These are phyloP conservation scores for Ceratocystis cubensis DNA, from an alignment of 2,329 filamentous ascomycete species.

Conservation along the genomic window DNA sequence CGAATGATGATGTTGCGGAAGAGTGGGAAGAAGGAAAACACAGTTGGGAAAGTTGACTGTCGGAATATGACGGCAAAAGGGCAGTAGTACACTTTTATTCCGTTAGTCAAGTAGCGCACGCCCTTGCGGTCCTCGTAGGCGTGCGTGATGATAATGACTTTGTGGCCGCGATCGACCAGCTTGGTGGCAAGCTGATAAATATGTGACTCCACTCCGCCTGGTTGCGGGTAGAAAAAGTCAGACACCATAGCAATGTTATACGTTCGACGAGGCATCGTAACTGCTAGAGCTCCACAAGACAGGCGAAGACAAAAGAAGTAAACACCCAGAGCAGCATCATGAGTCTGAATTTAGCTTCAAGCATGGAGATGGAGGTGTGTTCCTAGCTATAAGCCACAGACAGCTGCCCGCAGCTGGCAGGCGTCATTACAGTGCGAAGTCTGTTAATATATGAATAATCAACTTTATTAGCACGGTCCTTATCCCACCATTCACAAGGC, in stretches of 20 bases:
- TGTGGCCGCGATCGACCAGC: conserved; percentile 92
- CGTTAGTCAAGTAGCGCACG: conserved; percentile 90
- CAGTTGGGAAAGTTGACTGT: conserved; percentile 82
- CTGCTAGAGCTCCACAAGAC: conserved; percentile 14
- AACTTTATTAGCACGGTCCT: not conserved
- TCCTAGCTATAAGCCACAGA: not conserved
- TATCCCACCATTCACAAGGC: not conserved
- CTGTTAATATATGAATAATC: not conserved
- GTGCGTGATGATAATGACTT: conserved; percentile 95
- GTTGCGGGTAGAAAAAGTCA: conserved; percentile 98
- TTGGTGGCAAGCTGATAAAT: conserved; percentile 97
- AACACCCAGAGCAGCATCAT: not conserved
- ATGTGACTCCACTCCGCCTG: conserved; percentile 91
- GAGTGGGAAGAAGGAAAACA: conserved; percentile 98
- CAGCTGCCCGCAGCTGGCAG: not conserved
- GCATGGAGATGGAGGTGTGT: not conserved
- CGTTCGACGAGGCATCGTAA: conserved; percentile 41
- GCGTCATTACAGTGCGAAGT: not conserved
- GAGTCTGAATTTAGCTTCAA: conserved; percentile 1
- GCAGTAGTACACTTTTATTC: conserved; percentile 94
- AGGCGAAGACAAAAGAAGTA: not conserved
- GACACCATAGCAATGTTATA: conserved; percentile 83
- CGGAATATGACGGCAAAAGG: conserved; percentile 95
- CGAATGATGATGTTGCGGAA: conserved; percentile 92
- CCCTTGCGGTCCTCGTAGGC: conserved; percentile 84